These are phyloP conservation scores for Oidium heveae DNA, from an alignment of 2,329 filamentous ascomycete genomes.

Conservation along the genomic window DNA sequence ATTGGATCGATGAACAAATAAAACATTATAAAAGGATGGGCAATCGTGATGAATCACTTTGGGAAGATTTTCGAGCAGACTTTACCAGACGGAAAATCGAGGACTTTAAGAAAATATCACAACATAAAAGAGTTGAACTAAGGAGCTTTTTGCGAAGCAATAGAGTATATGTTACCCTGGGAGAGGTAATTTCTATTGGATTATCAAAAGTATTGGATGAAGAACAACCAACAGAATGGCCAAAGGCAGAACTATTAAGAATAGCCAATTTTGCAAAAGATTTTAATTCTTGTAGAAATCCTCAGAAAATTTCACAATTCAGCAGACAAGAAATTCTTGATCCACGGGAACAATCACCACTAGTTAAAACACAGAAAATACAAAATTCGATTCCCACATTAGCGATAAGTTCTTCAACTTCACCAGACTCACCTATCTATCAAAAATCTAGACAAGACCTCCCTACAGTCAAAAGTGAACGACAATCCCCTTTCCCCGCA, in stretches of 20 bases:
- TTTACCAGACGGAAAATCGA: background rate
- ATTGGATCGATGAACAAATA: too few relatives aligned
- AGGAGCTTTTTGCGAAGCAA: background rate
- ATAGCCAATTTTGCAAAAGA: background rate
- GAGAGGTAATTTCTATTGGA: background rate
- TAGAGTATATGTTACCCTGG: background rate
- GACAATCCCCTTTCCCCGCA: background rate
- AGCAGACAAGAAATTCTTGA: background rate
- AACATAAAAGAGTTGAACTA: background rate
- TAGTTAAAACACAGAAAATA: too few relatives aligned
- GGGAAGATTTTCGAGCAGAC: background rate
- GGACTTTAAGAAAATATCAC: background rate
- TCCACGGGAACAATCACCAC: background rate
- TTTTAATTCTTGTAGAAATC: background rate
- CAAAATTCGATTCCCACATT: background rate
- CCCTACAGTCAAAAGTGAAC: background rate
- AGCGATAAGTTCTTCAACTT: background rate
- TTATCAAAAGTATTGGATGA: background rate
- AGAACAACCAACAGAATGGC: background rate
- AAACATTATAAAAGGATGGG: too few relatives aligned
- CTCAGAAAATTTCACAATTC: background rate
- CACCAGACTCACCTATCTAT: background rate
- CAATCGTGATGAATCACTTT: too few relatives aligned
- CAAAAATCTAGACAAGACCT: background rate
- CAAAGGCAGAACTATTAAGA: background rate